These are phyloP conservation scores for Quercus glauca DNA, from an alignment of 306 rosid species.

Conservation along the genomic window DNA sequence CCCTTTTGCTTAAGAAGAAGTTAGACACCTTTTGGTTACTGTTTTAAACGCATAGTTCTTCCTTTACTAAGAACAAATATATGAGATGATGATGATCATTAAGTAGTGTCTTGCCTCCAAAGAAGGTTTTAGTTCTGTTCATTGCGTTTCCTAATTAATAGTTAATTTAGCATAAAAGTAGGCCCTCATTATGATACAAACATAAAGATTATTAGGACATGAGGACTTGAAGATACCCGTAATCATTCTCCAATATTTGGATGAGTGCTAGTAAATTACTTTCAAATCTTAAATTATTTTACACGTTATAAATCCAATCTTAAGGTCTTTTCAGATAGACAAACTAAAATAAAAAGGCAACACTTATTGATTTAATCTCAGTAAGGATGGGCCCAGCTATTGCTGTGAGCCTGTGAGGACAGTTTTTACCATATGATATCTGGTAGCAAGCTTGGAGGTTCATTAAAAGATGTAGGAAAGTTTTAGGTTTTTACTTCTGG, in stretches of 20 bases:
- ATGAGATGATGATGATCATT: not conserved
- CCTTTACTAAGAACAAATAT: not conserved
- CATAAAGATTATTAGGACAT: not conserved
- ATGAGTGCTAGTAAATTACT: not conserved
- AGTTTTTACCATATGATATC: not conserved
- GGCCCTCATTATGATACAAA: not conserved
- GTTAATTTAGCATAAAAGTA: not conserved
- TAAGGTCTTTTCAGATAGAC: not conserved
- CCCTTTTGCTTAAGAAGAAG: constrained; percentile 12
- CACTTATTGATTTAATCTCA: not conserved
- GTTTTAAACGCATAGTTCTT: not conserved
- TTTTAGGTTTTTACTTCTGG: not conserved
- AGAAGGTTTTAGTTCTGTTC: not conserved
- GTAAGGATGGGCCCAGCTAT: not conserved
- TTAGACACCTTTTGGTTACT: not conserved
- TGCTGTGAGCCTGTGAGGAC: not conserved
- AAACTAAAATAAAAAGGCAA: not conserved
- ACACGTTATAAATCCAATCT: not conserved
- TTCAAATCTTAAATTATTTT: not conserved
- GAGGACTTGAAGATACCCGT: not conserved
- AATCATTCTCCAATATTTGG: not conserved
- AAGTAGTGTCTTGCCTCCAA: not conserved
- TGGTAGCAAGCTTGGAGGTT: not conserved
- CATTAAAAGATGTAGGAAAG: not conserved
- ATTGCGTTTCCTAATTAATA: not conserved